Evolutionary conservation across 371 early-diverging fungal genomes (phyloP).

Genomic region (Dinochytrium kinnereticum): DNA sequence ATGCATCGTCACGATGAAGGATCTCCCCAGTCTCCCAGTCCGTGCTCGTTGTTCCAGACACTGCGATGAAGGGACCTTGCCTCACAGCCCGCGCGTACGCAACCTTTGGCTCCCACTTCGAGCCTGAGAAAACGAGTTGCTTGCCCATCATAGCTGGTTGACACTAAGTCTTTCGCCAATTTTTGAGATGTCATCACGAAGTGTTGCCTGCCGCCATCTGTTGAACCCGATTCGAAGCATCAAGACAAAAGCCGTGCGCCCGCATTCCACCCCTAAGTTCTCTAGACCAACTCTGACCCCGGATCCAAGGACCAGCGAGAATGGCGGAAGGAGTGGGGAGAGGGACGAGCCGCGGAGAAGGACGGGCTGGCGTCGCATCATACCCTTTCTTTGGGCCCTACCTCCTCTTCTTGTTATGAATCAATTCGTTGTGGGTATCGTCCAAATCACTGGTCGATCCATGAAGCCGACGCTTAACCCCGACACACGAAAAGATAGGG

Average conservation of each 20-base stretch:
- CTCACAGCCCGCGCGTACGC: constrained; percentile 29
- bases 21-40: constrained; percentile 27
- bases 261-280: too few relatives aligned
- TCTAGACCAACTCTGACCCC: too few relatives aligned
- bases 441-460: constrained; percentile 66
- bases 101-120: constrained; percentile 18
- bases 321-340: too few relatives aligned
- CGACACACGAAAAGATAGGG: constrained; percentile 61
- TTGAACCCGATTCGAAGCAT: too few relatives aligned
- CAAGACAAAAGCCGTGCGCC: too few relatives aligned
- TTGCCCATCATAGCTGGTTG: not conserved
- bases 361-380: not conserved
- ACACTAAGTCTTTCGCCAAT: too few relatives aligned
- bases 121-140: not conserved
- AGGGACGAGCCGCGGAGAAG: too few relatives aligned
- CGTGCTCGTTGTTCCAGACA: constrained; percentile 26
- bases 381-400: constrained; percentile 1
- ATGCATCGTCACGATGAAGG: constrained; percentile 19
- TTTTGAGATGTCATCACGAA: too few relatives aligned
- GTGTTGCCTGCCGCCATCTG: too few relatives aligned
- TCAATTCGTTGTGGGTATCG: constrained; percentile 45
- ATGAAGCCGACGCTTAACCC: constrained; percentile 92
- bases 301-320: too few relatives aligned
- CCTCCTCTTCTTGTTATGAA: constrained; percentile 36
- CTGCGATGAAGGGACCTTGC: constrained; percentile 22